These are phyloP conservation scores for Amauroascus niger DNA, from an alignment of 2,329 filamentous ascomycete genomes.

Conservation along the genomic window DNA sequence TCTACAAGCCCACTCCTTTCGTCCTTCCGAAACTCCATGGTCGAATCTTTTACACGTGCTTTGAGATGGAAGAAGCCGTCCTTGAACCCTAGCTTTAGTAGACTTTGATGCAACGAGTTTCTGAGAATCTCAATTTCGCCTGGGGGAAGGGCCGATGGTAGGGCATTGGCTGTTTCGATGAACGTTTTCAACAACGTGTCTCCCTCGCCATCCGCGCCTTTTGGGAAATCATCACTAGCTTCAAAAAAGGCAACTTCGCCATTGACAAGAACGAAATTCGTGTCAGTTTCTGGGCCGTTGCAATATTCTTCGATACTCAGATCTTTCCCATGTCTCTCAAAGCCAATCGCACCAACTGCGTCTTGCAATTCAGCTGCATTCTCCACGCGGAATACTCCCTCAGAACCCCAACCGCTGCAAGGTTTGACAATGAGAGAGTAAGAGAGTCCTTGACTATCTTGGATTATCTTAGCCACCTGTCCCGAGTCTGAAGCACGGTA, in stretches of 20 bases:
- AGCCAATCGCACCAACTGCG: background rate
- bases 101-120: constrained; percentile 16
- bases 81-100: constrained; percentile 21
- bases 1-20: constrained; percentile 16
- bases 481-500: background rate
- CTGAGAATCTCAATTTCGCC: constrained; percentile 18
- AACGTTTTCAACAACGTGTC: constrained; percentile 12
- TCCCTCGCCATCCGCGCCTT: constrained; percentile 20
- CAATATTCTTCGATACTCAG: constrained; percentile 35
- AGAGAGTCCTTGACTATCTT: background rate
- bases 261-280: constrained; percentile 33
- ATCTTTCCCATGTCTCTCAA: constrained; percentile 14
- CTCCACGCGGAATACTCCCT: constrained; percentile 28
- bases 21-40: constrained; percentile 15
- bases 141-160: constrained; percentile 20
- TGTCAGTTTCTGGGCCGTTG: constrained; percentile 37
- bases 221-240: constrained; percentile 34
- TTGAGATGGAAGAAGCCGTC: constrained; percentile 25
- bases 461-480: constrained; percentile 5
- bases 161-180: constrained; percentile 17
- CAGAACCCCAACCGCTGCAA: constrained; percentile 26
- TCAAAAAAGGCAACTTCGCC: constrained; percentile 36
- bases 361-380: constrained; percentile 22
- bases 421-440: constrained; percentile 34
- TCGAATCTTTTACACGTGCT: constrained; percentile 22